Base-by-base conservation (phyloP, 148 eudicot species). In the Drosera capensis region DNA sequence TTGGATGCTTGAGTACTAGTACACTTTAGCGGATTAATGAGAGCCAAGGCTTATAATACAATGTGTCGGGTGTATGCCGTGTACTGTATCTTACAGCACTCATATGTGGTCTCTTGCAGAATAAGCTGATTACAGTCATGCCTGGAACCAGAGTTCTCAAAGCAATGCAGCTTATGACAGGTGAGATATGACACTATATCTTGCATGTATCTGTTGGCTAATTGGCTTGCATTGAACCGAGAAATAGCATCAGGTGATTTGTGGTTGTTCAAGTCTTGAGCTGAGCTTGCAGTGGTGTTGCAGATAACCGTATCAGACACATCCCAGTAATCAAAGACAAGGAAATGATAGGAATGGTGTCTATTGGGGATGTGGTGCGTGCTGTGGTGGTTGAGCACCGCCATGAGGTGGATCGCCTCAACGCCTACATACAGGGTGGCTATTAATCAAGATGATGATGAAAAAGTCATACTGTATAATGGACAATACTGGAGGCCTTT, bases 291-390 rank as follows among this genome's bases (percentile, higher is more conserved):
- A 23, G 20, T 44, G 45, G 46, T 17, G 36, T 49, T 54, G 63
- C 82, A 90, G 99, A 90, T 64, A 90, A 84, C 23, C 93, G 99
- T 13, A 90, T 90, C 62, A 68, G 99, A 63, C 99, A 90, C 86
- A 90, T 90, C 25, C 99, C 99, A 0, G 95, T 90, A 62, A 61
- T 90, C 9, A 46, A 67, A 26, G 80, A 55, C 25, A 58, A 52
- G 26, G 85, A 68, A 25, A 90, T 90, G 99, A 58, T 63, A 18
- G 99, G 95, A 12, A 90, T 90, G 99, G 93, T 90, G 65, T 90
- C 99, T n/a, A 90, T 90, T 48, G 99, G 99, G 63, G 99, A 90
- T 14, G 99, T 90, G 56, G 99, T 90, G 49, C 85, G 99, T 59
- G 99, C 99, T n/a, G 95, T 90, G 45, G 93, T 90, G 43, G 68